These are phyloP conservation scores for Coriolopsis trogii DNA, from an alignment of 1,284 basidiomycete genomes.

Conservation along the genomic window DNA sequence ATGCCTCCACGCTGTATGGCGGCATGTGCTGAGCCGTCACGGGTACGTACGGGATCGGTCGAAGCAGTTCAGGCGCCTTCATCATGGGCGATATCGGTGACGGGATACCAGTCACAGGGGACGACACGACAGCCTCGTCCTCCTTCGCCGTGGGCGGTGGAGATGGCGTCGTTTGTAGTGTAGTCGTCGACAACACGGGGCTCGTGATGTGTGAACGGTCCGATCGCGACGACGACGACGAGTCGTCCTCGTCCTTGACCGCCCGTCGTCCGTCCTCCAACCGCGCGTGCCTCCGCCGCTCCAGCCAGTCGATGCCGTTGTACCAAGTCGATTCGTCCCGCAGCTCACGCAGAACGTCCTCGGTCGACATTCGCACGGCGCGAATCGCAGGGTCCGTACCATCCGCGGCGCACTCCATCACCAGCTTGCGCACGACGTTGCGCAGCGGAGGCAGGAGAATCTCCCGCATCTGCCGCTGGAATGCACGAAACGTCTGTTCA, in stretches of 20 bases:
- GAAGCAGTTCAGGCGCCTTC: constrained; percentile 56
- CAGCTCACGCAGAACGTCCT: constrained; percentile 60
- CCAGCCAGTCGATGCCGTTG: constrained; percentile 70
- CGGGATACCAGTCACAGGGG: constrained; percentile 27
- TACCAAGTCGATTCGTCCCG: constrained; percentile 66
- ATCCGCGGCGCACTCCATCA: constrained; percentile 54
- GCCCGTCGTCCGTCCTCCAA: constrained; percentile 34
- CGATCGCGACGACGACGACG: constrained; percentile 49
- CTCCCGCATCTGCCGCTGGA: constrained; percentile 55
- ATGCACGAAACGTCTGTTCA: constrained; percentile 60
- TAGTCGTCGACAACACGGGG: constrained; percentile 71
- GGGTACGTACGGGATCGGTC: constrained; percentile 69
- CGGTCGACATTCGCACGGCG: constrained; percentile 55
- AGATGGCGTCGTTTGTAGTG: constrained; percentile 75
- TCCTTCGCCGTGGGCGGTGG: constrained; percentile 57
- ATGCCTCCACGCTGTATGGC: constrained; percentile 57
- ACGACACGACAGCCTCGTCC: constrained; percentile 35
- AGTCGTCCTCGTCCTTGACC: constrained; percentile 45
- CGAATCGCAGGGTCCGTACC: constrained; percentile 45
- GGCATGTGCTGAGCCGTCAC: constrained; percentile 58
- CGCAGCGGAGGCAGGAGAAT: constrained; percentile 65
- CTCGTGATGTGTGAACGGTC: constrained; percentile 63
- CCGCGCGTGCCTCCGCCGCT: no score
- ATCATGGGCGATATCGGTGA: constrained; percentile 59
- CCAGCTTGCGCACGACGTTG: no score